phyloP scores from a whole-genome alignment of 2,329 filamentous ascomycete genomes.

The Fusarium pininemorale region DNA sequence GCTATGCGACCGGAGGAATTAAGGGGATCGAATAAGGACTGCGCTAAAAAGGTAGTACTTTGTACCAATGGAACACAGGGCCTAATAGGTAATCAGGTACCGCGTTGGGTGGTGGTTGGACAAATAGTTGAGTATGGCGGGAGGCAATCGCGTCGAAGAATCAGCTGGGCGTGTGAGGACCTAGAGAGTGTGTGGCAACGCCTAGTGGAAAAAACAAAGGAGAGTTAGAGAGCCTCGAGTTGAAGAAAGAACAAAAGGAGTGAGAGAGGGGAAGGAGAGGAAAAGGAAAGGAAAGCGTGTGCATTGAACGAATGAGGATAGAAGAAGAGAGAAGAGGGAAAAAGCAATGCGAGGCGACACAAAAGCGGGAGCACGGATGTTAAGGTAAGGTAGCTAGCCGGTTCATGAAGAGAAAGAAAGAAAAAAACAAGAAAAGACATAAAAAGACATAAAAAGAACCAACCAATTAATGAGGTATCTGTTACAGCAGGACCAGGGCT shows the following conservation, averaged over 20 bases:
- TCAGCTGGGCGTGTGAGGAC: background rate
- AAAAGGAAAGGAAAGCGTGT: background rate
- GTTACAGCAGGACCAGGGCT: background rate
- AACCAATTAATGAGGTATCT: background rate
- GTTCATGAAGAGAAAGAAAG: background rate
- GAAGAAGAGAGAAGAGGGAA: background rate
- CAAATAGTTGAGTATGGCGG: background rate
- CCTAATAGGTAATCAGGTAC: background rate
- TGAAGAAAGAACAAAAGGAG: background rate
- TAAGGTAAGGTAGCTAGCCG: background rate
- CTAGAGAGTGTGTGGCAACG: background rate
- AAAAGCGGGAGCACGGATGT: slow-evolving; percentile 8
- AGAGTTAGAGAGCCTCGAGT: background rate
- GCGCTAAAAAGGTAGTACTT: background rate
- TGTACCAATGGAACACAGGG: background rate
- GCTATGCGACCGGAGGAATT: background rate
- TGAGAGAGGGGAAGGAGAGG: background rate
- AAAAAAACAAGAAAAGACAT: background rate
- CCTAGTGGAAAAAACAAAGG: background rate
- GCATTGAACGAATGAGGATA: background rate
- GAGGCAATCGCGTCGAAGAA: background rate
- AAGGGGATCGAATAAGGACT: background rate
- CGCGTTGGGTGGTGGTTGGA: background rate
- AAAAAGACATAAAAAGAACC: background rate
- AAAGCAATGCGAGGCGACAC: slow-evolving; percentile 20